Base-by-base conservation (phyloP, 768 basidiomycete species). In the Pleurotus tuoliensis region DNA sequence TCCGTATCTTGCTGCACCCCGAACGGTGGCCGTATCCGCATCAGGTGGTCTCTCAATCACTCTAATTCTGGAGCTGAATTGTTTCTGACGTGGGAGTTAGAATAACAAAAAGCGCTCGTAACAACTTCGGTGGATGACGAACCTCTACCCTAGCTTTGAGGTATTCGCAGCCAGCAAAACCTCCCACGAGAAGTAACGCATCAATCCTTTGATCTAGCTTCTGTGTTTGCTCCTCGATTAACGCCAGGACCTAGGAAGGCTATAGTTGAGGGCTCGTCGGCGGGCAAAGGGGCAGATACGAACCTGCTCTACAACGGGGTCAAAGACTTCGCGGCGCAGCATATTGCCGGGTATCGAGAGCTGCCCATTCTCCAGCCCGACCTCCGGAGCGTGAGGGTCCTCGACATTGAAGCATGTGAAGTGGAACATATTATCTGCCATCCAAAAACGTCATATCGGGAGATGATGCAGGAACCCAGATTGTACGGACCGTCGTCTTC, bases 371-470 rank as follows among this genome's bases (percentile, higher is more conserved):
- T 88, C 74, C 53, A 94, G 73, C 1, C 92, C 92, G 20, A 93
- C 89, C 22, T 80, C 76, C 1, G 87, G 80, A 68, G 94, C 92
- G 63, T 92, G 81, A 6, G 87, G 84, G 65, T 92, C 90, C 61
- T 90, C 86, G 13, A 87, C 84, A 51, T 94, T 94, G 77, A 94
- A 94, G 69, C 90, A 93, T 30, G 86, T 93, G 69, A 94, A 94
- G 67, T 90, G 84, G 73, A 94, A 94, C 76, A 86, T 87, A 56
- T 82, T 86, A 25, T 86, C 92, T 30, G 20, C n/a, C 34, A 40
- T 9, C 25, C 30, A 34, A 34, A 34, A 34, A 27, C 40, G 15
- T 38, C 5, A 41, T 43, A 22, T 27, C 1, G 5, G 27, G 13
- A 15, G 24, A 5, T n/a, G 20, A 0, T 45, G 30, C 18, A 34